Evolutionary conservation across 495 filamentous ascomycete species (phyloP), one percentile per base, ranked within the genome.

Genomic region (Daldinia childiae): DNA sequence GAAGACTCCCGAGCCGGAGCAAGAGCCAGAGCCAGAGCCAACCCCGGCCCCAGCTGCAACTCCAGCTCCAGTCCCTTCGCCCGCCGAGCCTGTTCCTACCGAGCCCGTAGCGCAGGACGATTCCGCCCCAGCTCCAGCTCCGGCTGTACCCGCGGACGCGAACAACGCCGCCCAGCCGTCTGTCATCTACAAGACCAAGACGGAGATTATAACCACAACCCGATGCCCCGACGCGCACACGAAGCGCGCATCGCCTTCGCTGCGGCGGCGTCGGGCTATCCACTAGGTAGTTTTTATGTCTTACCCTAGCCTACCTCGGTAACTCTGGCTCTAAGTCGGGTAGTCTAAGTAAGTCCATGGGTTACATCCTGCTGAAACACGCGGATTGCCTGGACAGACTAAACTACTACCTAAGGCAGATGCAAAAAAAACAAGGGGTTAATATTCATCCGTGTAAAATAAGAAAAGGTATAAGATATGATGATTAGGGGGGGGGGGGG

Each of bases 111-210:
- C 50, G 14, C 11, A 8, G 27, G 50, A 54, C 27, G 50, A 54
- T 52, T 24, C 19, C 1, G 50, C 1, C 12, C 34, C 34, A 8
- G 24, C 5, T 6, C 27, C 27, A 1, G 29, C 29, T 32, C 29
- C 6, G 9, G n/a, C n/a, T n/a, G n/a, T n/a, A n/a, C 24, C 21
- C 50, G 50, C 24, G 2, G 12, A 17, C 27, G 50, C 12, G 50
- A 17, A 54, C 12, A 54, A 54, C 11, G 50, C 26, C 14, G 50
- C 5, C 5, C 50, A 48, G 43, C 43, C 50, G 12, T 29, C 24
- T 9, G 50, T 54, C 26, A 54, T 54, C 12, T 54, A 54, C 50
- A 30, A 54, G 50, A 54, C 50, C 14, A 14, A 30, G 50, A 29
- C 27, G 26, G 12, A 30, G 24, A 30, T 30, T 26, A n/a, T 54